Evolutionary conservation across 176 grass and related monocot genomes (phyloP).

Genomic region (Pharus latifolius): DNA sequence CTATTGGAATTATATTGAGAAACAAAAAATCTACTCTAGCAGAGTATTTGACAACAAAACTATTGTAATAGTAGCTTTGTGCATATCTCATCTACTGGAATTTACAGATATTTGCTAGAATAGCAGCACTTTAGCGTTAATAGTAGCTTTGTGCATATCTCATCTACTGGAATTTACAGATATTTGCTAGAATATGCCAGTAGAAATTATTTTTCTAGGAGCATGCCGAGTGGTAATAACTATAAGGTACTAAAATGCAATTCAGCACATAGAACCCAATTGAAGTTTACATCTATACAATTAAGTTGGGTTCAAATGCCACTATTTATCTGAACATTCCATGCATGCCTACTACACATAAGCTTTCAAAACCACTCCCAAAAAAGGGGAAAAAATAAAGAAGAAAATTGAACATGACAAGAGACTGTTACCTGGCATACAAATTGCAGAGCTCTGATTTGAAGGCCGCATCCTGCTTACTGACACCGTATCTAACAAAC

Average conservation of each 20-base stretch:
- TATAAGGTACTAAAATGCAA: neutral
- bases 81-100: too few relatives aligned
- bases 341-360: neutral
- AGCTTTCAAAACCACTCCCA: neutral
- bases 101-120: neutral
- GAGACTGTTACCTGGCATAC: conserved; percentile 55
- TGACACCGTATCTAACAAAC: conserved; percentile 74
- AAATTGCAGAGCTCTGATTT: conserved; percentile 85
- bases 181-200: neutral
- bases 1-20: too few relatives aligned
- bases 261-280: neutral
- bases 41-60: too few relatives aligned
- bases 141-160: neutral
- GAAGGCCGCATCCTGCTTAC: conserved; percentile 73
- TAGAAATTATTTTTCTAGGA: neutral
- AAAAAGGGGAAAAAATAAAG: too few relatives aligned
- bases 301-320: neutral
- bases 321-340: neutral
- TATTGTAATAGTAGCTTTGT: too few relatives aligned
- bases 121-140: neutral
- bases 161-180: neutral
- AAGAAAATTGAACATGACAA: neutral
- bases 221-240: neutral
- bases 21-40: too few relatives aligned
- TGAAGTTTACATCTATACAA: neutral